phyloP scores from a whole-genome alignment of 176 grass and related monocot species.

The Alopecurus myosuroides region DNA sequence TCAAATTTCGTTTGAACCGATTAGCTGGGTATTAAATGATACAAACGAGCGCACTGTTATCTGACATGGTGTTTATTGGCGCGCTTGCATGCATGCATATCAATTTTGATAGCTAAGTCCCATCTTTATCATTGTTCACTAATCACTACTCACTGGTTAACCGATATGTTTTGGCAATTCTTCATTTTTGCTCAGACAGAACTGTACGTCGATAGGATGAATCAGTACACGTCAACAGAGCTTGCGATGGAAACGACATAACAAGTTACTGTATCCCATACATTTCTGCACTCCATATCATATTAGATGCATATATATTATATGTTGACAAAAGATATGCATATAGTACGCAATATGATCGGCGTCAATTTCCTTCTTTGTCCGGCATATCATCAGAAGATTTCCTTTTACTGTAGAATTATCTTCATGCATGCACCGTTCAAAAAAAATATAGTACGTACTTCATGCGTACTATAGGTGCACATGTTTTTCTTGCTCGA shows the following conservation, averaged over 20 bases:
- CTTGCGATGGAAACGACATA: background rate
- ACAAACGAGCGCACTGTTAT: background rate
- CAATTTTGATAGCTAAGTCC: background rate
- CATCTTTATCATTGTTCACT: background rate
- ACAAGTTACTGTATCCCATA: slow-evolving; percentile 3
- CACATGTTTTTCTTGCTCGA: background rate
- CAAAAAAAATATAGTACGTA: too few relatives aligned
- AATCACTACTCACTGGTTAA: background rate
- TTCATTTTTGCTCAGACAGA: slow-evolving; percentile 9
- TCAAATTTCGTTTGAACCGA: background rate
- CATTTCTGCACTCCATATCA: background rate
- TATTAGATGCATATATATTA: background rate
- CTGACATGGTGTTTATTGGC: background rate
- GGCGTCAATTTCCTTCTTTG: background rate
- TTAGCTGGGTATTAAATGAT: background rate
- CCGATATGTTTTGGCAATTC: background rate
- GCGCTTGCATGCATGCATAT: background rate
- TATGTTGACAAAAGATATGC: background rate
- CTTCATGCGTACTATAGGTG: too few relatives aligned
- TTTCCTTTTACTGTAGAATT: background rate
- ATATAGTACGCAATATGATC: background rate
- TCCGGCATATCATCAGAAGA: background rate
- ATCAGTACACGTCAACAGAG: slow-evolving; percentile 4
- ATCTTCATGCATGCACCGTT: background rate
- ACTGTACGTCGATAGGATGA: slow-evolving; percentile 10